Conservation (phyloP, 345 rosid species). For the Arabidopsis thaliana region TAIR10.1 NC_003076.8:5789501-5790000, state of each 20-base stretch:
- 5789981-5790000: background rate
- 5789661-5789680: slow-evolving; percentile 55
- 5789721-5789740: slow-evolving; percentile 6
- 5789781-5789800: background rate
- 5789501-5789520: background rate
- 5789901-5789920: background rate
- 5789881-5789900: background rate
- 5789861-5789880: background rate
- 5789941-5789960: background rate
- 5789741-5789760: background rate
- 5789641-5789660: slow-evolving; percentile 90
- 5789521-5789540: slow-evolving; percentile 71
- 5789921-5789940: background rate
- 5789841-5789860: background rate
- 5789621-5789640: slow-evolving; percentile 93
- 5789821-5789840: slow-evolving; percentile 3
- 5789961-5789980: background rate
- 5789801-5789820: slow-evolving; percentile 3
- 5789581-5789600: slow-evolving; percentile 97
- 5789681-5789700: background rate
- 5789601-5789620: slow-evolving; percentile 98
- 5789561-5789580: slow-evolving; percentile 90
- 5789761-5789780: background rate
- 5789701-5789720: slow-evolving; percentile 14
- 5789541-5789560: slow-evolving; percentile 82